Evolutionary conservation across 2,329 filamentous ascomycete genomes (phyloP).

Genomic region (Lachnellula hyalina): DNA sequence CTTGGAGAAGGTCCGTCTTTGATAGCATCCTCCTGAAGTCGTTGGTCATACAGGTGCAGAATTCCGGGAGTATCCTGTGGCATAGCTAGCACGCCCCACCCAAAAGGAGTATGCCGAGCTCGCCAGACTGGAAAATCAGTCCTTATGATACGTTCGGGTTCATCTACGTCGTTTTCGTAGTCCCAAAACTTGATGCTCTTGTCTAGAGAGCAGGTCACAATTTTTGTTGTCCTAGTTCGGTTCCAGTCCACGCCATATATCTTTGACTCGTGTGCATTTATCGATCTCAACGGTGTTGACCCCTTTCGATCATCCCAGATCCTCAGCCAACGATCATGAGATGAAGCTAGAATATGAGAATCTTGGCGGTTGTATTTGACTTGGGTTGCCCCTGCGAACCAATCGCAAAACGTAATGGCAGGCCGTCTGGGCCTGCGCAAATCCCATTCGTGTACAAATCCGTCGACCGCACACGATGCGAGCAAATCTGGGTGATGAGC

Average conservation of each 20-base stretch:
- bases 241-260: slow-evolving; percentile 98
- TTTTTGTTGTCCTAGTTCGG: slow-evolving; percentile 61
- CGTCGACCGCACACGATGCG: slow-evolving; percentile 87
- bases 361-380: slow-evolving; percentile 93
- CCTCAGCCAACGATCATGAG: slow-evolving; percentile 80
- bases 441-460: slow-evolving; percentile 91
- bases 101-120: slow-evolving; percentile 86
- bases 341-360: slow-evolving; percentile 80
- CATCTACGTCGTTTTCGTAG: slow-evolving; percentile 56
- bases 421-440: slow-evolving; percentile 68
- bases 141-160: slow-evolving; percentile 69
- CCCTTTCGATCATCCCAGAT: slow-evolving; percentile 87
- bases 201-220: slow-evolving; percentile 86
- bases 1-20: slow-evolving; percentile 43
- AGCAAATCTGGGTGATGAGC: slow-evolving; percentile 86
- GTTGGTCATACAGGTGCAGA: slow-evolving; percentile 76
- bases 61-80: slow-evolving; percentile 83
- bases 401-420: slow-evolving; percentile 80
- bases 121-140: slow-evolving; percentile 88
- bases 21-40: slow-evolving; percentile 39
- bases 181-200: slow-evolving; percentile 95
- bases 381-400: slow-evolving; percentile 89
- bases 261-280: slow-evolving; percentile 84
- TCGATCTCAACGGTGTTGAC: slow-evolving; percentile 72
- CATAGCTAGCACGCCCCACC: slow-evolving; percentile 81